Conservation (phyloP, 139 green algal species). For the Zygnema cylindricum region DNA sequence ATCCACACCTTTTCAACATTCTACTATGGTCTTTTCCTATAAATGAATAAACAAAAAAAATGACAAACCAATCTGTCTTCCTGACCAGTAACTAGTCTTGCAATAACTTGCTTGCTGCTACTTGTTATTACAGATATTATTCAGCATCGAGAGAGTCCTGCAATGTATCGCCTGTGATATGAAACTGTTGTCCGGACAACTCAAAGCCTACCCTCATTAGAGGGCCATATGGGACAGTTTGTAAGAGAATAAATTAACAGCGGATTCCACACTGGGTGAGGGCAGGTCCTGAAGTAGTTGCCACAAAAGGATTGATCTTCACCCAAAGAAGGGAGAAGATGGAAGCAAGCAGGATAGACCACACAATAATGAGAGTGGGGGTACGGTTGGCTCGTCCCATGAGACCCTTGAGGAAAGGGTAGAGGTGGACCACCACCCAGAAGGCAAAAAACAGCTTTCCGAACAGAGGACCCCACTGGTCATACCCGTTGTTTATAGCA, state of each 20-base stretch:
- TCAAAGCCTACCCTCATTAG: too few relatives aligned
- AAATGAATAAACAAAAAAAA: too few relatives aligned
- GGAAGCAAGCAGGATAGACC: slow-evolving; percentile 49
- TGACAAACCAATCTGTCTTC: too few relatives aligned
- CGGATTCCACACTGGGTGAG: slow-evolving; percentile 35
- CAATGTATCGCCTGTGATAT: too few relatives aligned
- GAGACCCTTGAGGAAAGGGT: slow-evolving; percentile 61
- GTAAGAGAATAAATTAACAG: slow-evolving; percentile 22
- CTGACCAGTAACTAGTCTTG: too few relatives aligned
- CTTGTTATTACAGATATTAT: too few relatives aligned
- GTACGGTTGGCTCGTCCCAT: slow-evolving; percentile 26
- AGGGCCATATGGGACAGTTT: too few relatives aligned
- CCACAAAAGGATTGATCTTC: slow-evolving; percentile 42
- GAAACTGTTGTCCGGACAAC: too few relatives aligned
- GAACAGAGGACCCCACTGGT: slow-evolving; percentile 49
- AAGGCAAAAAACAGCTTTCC: slow-evolving; percentile 57
- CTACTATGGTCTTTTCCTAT: too few relatives aligned
- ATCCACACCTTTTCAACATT: too few relatives aligned
- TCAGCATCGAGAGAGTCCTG: too few relatives aligned
- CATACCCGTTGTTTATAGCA: slow-evolving; percentile 41
- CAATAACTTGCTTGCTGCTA: too few relatives aligned
- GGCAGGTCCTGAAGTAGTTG: background rate
- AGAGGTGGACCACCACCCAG: slow-evolving; percentile 60
- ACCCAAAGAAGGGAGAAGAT: slow-evolving; percentile 56
- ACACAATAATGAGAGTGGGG: slow-evolving; percentile 51